Evolutionary conservation across 257 asterid genomes (phyloP), one percentile per base, ranked within the genome.

Genomic region (Solanum sparsipilum): DNA sequence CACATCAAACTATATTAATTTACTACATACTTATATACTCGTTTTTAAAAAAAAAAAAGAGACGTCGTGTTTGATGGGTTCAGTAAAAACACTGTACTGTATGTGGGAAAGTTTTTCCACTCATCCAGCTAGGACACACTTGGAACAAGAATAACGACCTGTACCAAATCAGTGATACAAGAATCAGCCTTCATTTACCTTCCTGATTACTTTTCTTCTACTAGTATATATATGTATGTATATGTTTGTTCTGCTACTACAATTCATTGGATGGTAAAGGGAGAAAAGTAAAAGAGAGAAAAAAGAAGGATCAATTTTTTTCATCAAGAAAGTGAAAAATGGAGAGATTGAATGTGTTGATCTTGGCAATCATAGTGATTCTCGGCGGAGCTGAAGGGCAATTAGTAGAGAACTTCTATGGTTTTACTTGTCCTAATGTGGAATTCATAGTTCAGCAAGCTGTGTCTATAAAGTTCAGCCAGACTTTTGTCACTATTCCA

Each of bases 401-500:
- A 20, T 73, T 95, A 78, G 16, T 0, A 25, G 91, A 90, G 85
- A 92, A 95, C 68, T 95, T 93, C 86, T 95, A 95, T n/a, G 38
- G 84, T 35, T 67, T 88, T 11, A 88, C 89, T 13, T 95, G 98
- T 85, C 94, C 96, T 3, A 92, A 92, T 16, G 93, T 95, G 3
- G 98, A 95, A 88, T 9, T 6, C 74, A 92, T 93, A 4, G 92
- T 95, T 23, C 88, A 88, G 58, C 93, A 90, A 84, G 93, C 86
- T 5, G 96, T 95, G 13, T 15, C 5, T 8, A 9, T 67, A 15
- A 95, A 95, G 91, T n/a, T 92, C 20, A 86, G 48, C 84, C 91
- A 93, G 88, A 92, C 95, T 7, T 88, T 89, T 81, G 90, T 91
- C 31, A 93, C 98, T 5, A 84, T 93, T 88, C 98, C 98, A 5